Evolutionary conservation across 164 flowering plant species (phyloP).

Genomic region (Umbilicus rupestris): DNA sequence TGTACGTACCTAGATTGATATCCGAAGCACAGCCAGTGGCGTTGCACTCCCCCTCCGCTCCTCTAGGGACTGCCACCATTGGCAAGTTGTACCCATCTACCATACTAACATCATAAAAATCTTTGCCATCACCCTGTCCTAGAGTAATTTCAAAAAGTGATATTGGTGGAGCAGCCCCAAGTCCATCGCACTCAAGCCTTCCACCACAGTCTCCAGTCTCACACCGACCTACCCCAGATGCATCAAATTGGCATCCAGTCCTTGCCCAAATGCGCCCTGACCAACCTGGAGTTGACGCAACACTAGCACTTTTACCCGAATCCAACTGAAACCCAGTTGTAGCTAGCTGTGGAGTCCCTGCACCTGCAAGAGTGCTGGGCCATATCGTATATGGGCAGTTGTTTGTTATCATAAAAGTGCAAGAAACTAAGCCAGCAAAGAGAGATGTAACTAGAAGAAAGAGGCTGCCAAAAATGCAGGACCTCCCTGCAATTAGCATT

Average conservation of each 20-base stretch:
- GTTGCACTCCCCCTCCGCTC: slow-evolving; percentile 42
- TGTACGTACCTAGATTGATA: slow-evolving; percentile 46
- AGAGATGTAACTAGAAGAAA: neutral
- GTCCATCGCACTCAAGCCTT: slow-evolving; percentile 24
- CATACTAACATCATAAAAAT: slow-evolving; percentile 66
- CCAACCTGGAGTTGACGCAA: slow-evolving; percentile 26
- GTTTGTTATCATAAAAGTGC: slow-evolving; percentile 52
- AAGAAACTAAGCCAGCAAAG: slow-evolving; percentile 12
- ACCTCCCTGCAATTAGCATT: neutral
- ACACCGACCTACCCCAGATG: slow-evolving; percentile 23
- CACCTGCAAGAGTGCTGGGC: slow-evolving; percentile 34
- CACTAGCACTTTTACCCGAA: slow-evolving; percentile 10
- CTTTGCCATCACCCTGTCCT: neutral
- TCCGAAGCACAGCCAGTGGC: slow-evolving; percentile 52
- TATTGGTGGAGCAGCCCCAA: slow-evolving; percentile 34
- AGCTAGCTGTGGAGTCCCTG: slow-evolving; percentile 21
- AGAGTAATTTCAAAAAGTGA: slow-evolving; percentile 38
- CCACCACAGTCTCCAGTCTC: slow-evolving; percentile 41
- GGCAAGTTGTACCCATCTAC: slow-evolving; percentile 85
- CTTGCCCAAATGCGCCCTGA: slow-evolving; percentile 47
- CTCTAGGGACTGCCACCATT: slow-evolving; percentile 38
- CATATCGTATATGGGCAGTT: slow-evolving; percentile 54
- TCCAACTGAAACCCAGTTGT: slow-evolving; percentile 27
- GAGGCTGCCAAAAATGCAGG: neutral
- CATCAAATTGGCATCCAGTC: slow-evolving; percentile 21